phyloP scores from a whole-genome alignment of 768 basidiomycete species.

The Tulasnella sp. region DNA sequence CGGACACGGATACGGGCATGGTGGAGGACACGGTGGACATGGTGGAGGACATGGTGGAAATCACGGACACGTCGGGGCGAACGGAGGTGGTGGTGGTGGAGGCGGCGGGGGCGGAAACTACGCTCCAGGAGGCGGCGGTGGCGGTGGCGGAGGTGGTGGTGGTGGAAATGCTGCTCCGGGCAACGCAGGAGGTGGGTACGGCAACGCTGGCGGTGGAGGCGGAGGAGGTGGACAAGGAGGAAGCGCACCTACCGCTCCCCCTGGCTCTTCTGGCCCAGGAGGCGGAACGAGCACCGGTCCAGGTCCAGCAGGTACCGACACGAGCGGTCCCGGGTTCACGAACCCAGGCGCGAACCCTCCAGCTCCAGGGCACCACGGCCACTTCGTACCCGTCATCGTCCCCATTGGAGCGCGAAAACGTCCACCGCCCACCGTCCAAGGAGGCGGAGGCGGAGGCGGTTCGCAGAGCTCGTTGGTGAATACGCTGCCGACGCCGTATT shows the following conservation, averaged over 20 bases:
- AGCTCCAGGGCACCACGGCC: neutral
- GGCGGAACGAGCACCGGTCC: no score
- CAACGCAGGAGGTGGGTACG: neutral
- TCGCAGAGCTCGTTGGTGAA: neutral
- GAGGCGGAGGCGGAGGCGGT: no score
- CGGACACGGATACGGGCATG: neutral
- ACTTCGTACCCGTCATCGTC: neutral
- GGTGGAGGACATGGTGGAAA: neutral
- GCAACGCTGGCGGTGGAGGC: neutral
- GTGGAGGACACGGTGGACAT: neutral
- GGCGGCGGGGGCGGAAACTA: neutral
- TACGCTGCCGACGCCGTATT: neutral
- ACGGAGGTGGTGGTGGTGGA: neutral
- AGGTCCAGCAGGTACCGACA: neutral
- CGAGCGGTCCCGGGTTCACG: neutral
- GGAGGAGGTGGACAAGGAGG: neutral
- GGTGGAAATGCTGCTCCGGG: neutral
- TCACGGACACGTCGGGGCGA: neutral
- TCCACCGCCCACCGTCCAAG: neutral
- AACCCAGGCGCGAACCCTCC: neutral
- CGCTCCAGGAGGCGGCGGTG: neutral
- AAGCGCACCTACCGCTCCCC: neutral
- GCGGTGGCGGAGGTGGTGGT: neutral
- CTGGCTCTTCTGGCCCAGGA: neutral
- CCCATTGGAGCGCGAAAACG: neutral